A percentile compares a stretch with the other conserved stretches of the same genome.
phyloP scores from a whole-genome alignment of 345 rosid species.

The Balakata baccata region DNA sequence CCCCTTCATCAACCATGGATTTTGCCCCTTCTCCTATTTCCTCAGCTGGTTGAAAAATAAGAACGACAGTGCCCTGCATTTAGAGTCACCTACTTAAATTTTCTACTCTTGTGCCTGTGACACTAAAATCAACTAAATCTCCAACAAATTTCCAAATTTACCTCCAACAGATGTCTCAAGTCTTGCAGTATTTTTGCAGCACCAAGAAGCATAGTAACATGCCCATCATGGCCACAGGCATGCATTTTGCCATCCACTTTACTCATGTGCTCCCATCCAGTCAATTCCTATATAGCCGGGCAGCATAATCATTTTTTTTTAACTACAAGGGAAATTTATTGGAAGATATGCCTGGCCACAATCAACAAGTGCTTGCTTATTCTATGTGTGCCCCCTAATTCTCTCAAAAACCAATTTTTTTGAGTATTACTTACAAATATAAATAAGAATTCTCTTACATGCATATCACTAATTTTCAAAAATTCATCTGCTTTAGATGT shows the following conservation, averaged over 20 bases:
- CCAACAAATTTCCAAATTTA: not conserved
- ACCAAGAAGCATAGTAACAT: conserved; percentile 55
- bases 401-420: too few species aligned
- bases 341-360: too few species aligned
- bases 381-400: too few species aligned
- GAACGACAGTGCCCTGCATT: conserved; percentile 54
- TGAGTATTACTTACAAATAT: too few species aligned
- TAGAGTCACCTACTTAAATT: not conserved
- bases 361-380: too few species aligned
- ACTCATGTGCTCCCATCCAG: conserved; percentile 47
- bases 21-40: conserved; percentile 58
- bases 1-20: conserved; percentile 50
- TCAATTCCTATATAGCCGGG: conserved; percentile 25
- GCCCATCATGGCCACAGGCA: conserved; percentile 59
- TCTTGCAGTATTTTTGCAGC: conserved; percentile 60
- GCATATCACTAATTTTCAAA: too few species aligned
- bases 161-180: conserved; percentile 38
- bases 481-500: too few species aligned
- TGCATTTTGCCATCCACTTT: conserved; percentile 54
- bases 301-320: not conserved
- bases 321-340: too few species aligned
- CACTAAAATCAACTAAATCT: not conserved
- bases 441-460: too few species aligned
- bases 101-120: not conserved
- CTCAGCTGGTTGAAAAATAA: conserved; percentile 71